A percentile compares a stretch with the other conserved stretches of the same genome.
phyloP scores from a whole-genome alignment of 495 filamentous ascomycete genomes.

The Daldinia loculata region DNA sequence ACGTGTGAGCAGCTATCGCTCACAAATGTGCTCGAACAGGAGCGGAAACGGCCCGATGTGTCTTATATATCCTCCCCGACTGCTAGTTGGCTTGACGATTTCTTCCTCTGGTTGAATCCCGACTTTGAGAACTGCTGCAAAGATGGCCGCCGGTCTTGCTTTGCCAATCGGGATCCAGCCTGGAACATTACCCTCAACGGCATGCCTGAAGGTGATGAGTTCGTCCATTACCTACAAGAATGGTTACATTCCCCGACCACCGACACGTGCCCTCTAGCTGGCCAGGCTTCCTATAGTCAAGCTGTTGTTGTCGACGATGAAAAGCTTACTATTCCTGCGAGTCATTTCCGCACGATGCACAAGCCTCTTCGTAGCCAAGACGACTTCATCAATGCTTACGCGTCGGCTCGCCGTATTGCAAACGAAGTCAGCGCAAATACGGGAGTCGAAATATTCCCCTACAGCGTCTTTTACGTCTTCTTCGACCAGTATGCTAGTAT shows the following conservation, averaged over 20 bases:
- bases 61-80: slow-evolving; percentile 93
- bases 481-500: slow-evolving; percentile 96
- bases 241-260: slow-evolving; percentile 85
- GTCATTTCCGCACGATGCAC: slow-evolving; percentile 91
- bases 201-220: slow-evolving; percentile 93
- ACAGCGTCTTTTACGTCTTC: slow-evolving; percentile 97
- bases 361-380: slow-evolving; percentile 83
- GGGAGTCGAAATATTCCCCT: slow-evolving; percentile 85
- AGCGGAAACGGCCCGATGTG: slow-evolving; percentile 86
- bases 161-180: slow-evolving; percentile 72
- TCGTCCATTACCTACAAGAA: slow-evolving; percentile 80
- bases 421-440: slow-evolving; percentile 71
- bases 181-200: slow-evolving; percentile 90
- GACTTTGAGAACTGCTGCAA: slow-evolving; percentile 81
- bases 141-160: slow-evolving; percentile 72
- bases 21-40: slow-evolving; percentile 87
- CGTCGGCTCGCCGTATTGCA: slow-evolving; percentile 89
- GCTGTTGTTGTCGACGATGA: slow-evolving; percentile 81
- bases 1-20: slow-evolving; percentile 85
- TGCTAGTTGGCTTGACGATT: slow-evolving; percentile 97
- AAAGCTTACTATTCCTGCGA: slow-evolving; percentile 72
- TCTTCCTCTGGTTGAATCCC: slow-evolving; percentile 94
- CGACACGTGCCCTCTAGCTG: slow-evolving; percentile 84
- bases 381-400: slow-evolving; percentile 93
- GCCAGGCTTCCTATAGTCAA: slow-evolving; percentile 84